Conservation (phyloP, 768 basidiomycete species). For the Macrolepiota albuminosa region DNA sequence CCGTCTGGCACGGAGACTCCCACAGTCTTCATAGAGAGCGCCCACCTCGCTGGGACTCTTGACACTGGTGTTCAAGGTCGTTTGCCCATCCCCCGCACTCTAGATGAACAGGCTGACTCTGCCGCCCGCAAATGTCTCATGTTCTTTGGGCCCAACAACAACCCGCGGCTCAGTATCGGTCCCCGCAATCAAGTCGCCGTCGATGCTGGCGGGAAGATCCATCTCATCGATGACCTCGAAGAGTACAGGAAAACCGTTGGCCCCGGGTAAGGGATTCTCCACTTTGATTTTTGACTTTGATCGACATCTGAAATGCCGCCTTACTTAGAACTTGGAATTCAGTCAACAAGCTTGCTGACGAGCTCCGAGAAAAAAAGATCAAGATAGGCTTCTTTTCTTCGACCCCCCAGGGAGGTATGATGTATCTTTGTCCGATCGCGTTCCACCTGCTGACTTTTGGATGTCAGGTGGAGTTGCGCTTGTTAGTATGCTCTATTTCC, state of each 20-base stretch:
- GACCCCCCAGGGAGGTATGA: conserved; percentile 87
- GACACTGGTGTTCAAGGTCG: conserved; percentile 43
- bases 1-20: conserved; percentile 77
- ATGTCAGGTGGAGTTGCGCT: conserved; percentile 84
- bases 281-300: conserved; percentile 2
- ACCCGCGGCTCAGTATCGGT: conserved; percentile 78
- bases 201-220: conserved; percentile 82
- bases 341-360: conserved; percentile 76
- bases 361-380: conserved; percentile 80
- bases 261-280: conserved; percentile 34
- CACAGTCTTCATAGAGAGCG: conserved; percentile 57
- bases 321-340: conserved; percentile 69
- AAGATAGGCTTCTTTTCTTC: conserved; percentile 94
- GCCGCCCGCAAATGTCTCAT: conserved; percentile 82
- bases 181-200: conserved; percentile 85
- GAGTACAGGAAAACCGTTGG: conserved; percentile 74
- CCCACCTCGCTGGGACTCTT: conserved; percentile 43
- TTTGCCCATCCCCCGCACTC: conserved; percentile 69
- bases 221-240: conserved; percentile 77
- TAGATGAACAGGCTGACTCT: conserved; percentile 84
- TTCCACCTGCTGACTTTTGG: conserved; percentile 8
- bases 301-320: conserved; percentile 2
- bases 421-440: conserved; percentile 3
- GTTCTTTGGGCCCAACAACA: conserved; percentile 80
- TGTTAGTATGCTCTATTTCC: conserved; percentile 40